A percentile compares a stretch with the other conserved stretches of the same genome.
Conservation (phyloP, 2,329 filamentous ascomycete genomes). For the Albifimbria verrucaria region DNA sequence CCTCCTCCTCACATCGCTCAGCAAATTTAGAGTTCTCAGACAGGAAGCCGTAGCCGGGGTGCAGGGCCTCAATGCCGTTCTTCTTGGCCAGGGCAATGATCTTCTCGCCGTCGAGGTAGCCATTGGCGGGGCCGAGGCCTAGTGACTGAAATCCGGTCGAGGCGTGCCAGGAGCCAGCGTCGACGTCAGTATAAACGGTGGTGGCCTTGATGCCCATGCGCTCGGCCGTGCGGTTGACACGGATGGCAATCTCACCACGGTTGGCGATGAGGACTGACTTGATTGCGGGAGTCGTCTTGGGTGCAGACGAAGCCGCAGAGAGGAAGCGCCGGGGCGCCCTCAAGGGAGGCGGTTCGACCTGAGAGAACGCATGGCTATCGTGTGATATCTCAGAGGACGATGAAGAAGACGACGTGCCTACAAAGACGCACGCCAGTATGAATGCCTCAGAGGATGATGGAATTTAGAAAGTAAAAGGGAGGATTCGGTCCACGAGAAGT, state of each 20-base stretch:
- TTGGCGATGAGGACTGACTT: constrained; percentile 93
- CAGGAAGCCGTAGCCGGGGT: constrained; percentile 94
- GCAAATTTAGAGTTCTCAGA: constrained; percentile 94
- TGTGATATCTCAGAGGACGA: not conserved
- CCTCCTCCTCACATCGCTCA: constrained; percentile 80
- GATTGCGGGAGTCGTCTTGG: constrained; percentile 43
- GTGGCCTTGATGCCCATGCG: constrained; percentile 89
- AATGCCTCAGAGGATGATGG: not conserved
- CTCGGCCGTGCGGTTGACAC: constrained; percentile 84
- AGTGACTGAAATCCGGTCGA: constrained; percentile 79
- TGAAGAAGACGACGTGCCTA: constrained; percentile 2
- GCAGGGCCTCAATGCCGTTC: constrained; percentile 84
- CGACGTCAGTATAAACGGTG: constrained; percentile 91
- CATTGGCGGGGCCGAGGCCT: constrained; percentile 76
- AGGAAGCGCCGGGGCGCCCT: constrained; percentile 34
- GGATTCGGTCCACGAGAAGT: constrained; percentile 1
- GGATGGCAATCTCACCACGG: constrained; percentile 91
- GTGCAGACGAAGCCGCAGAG: constrained; percentile 27
- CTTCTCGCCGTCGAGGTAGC: constrained; percentile 88
- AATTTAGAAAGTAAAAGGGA: constrained; percentile 8
- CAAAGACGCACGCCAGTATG: too few species aligned
- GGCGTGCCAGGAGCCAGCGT: constrained; percentile 84
- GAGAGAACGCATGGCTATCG: constrained; percentile 51
- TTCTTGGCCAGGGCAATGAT: constrained; percentile 87
- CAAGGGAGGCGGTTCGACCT: constrained; percentile 47